Evolutionary conservation across 2,329 filamentous ascomycete species (phyloP).

Genomic region (Conoideocrella luteorostrata): DNA sequence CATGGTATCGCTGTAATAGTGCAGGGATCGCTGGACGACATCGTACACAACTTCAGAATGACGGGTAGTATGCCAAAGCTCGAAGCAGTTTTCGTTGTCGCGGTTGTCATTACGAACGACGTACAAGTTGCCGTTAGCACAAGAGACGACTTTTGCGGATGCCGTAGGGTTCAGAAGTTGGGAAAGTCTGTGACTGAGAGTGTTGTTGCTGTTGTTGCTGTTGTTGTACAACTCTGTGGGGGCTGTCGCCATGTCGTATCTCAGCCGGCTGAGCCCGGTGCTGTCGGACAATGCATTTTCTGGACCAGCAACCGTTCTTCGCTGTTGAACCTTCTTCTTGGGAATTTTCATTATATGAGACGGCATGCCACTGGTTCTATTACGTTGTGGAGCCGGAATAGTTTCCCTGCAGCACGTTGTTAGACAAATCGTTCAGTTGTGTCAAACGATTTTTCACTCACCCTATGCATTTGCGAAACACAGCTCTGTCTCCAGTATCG

Average conservation of each 20-base stretch:
- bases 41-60: slow-evolving; percentile 17
- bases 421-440: no score
- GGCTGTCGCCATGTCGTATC: slow-evolving; percentile 2
- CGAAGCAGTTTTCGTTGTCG: slow-evolving; percentile 15
- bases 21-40: slow-evolving; percentile 19
- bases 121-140: slow-evolving; percentile 29
- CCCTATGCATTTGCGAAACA: slow-evolving; percentile 17
- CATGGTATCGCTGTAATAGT: slow-evolving; percentile 30
- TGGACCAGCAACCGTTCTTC: no score
- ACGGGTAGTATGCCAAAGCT: slow-evolving; percentile 15
- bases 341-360: not conserved
- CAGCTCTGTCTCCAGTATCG: slow-evolving; percentile 16
- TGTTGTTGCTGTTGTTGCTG: slow-evolving; percentile 14
- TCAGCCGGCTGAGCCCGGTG: not conserved
- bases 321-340: no score
- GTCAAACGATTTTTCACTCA: slow-evolving; percentile 12
- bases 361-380: no score
- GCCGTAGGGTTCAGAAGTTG: slow-evolving; percentile 14
- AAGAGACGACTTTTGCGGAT: slow-evolving; percentile 21
- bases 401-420: no score
- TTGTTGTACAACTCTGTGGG: slow-evolving; percentile 14
- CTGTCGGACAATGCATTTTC: not conserved
- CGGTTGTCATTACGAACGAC: slow-evolving; percentile 14
- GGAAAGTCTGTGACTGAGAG: slow-evolving; percentile 15
- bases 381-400: no score